Percentiles rank a stretch among this genome's conserved stretches.
These are phyloP conservation scores for Backusella westeae DNA, from an alignment of 192 early-diverging fungal species.

Conservation along the genomic window DNA sequence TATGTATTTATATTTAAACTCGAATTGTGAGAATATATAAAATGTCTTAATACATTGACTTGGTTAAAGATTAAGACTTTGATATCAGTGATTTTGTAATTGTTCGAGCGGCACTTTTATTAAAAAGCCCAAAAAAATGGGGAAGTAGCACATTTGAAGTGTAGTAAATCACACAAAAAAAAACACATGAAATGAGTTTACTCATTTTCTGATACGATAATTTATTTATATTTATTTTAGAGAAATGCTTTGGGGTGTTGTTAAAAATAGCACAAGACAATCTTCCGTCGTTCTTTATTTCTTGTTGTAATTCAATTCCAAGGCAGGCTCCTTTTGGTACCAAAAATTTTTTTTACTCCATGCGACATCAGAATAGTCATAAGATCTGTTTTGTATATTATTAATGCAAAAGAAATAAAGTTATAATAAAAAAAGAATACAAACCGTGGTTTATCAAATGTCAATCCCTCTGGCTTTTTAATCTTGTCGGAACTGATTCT, in stretches of 20 bases:
- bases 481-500: neutral
- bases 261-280: neutral
- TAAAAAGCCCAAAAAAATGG: no score
- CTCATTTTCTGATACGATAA: neutral
- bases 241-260: neutral
- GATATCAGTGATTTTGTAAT: neutral
- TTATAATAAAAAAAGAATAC: neutral
- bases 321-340: neutral
- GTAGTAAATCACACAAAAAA: neutral
- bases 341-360: neutral
- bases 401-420: neutral
- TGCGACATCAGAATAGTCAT: neutral
- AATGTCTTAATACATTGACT: no score
- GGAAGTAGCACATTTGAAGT: neutral
- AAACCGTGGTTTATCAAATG: slow-evolving; percentile 3
- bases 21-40: no score
- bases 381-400: neutral
- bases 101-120: neutral
- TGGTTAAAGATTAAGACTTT: no score
- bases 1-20: no score
- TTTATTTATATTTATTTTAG: neutral
- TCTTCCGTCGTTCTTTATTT: neutral
- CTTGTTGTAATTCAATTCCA: neutral
- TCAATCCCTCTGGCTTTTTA: slow-evolving; percentile 1
- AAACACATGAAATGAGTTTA: neutral